Conservation (phyloP, 2,329 filamentous ascomycete genomes). For the Aspergillus ruber region DNA sequence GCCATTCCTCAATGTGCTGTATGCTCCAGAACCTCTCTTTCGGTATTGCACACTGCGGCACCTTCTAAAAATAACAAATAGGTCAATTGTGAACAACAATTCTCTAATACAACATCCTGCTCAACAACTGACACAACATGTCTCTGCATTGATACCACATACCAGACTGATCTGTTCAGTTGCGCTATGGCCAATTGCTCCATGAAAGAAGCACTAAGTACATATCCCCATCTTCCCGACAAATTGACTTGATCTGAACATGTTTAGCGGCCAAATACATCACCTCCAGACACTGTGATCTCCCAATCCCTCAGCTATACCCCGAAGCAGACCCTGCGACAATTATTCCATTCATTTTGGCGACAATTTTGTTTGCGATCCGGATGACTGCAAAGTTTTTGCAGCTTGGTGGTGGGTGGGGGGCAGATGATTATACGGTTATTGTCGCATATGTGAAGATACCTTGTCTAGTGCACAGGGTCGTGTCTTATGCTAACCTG, state of each 20-base stretch:
- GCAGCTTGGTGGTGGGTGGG: constrained; percentile 3
- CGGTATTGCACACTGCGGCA: not conserved
- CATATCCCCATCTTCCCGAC: not conserved
- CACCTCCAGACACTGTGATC: constrained; percentile 1
- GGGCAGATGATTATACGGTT: constrained; percentile 4
- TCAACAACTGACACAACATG: not conserved
- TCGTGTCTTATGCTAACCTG: not conserved
- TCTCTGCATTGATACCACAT: not conserved
- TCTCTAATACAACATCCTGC: constrained; percentile 1
- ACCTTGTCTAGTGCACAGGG: too few relatives aligned
- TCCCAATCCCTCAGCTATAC: not conserved
- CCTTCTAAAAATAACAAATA: not conserved
- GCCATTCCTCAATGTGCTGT: not conserved
- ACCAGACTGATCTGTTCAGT: not conserved
- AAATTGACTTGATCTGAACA: not conserved
- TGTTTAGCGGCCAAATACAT: constrained; percentile 1
- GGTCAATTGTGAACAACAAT: not conserved
- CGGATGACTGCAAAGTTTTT: constrained; percentile 1
- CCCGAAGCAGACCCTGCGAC: constrained; percentile 1
- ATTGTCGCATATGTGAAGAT: constrained; percentile 10
- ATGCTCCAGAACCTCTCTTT: not conserved
- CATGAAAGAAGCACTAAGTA: constrained; percentile 1
- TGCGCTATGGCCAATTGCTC: constrained; percentile 1
- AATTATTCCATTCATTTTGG: constrained; percentile 2
- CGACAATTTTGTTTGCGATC: not conserved